Evolutionary conservation across 768 basidiomycete species (phyloP), one percentile per base, ranked within the genome.

Genomic region (Infundibulicybe gibba): DNA sequence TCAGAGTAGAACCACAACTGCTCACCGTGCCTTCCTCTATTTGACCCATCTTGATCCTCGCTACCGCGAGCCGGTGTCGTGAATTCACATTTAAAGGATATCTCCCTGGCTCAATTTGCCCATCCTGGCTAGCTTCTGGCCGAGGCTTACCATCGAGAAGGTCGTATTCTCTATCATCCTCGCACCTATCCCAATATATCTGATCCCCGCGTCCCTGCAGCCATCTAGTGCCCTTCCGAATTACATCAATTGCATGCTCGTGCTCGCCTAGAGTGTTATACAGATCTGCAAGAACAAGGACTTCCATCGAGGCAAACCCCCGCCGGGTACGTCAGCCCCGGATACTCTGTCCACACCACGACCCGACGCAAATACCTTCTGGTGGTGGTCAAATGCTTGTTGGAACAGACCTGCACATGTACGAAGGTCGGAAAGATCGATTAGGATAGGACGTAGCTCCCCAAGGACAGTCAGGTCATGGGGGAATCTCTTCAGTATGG

Each of bases 101-200:
- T 43, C 71, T 73, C 19, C 83, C 87, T 2, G 78, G 74, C 39
- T 74, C 74, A 5, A 82, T 58, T 32, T 76, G 75, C 2, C 75
- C 76, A 32, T 66, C 58, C 48, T 74, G 71, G 33, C 67, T 64
- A 10, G 58, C 43, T 19, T 54, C 57, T 15, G 53, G 13, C 33
- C 55, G 49, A 55, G 54, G 41, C 40, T 56, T 57, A 53, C 64
- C 49, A 59, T 67, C 62, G 39, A 67, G 62, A 15, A 75, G 56
- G 57, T 93, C 90, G 58, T 80, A 99, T 64, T 99, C 95, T 41
- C 94, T 72, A 59, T 99, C 95, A 60, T 99, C 94, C 25, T 77
- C 78, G 45, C 83, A 79, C 16, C 75, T 61, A 53, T 93, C 89
- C 93, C 94, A 97, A 48, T 85, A 83, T 45, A 70, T 74, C 59